Evolutionary conservation across 345 rosid species (phyloP).

Genomic region (Hibiscus trionum): DNA sequence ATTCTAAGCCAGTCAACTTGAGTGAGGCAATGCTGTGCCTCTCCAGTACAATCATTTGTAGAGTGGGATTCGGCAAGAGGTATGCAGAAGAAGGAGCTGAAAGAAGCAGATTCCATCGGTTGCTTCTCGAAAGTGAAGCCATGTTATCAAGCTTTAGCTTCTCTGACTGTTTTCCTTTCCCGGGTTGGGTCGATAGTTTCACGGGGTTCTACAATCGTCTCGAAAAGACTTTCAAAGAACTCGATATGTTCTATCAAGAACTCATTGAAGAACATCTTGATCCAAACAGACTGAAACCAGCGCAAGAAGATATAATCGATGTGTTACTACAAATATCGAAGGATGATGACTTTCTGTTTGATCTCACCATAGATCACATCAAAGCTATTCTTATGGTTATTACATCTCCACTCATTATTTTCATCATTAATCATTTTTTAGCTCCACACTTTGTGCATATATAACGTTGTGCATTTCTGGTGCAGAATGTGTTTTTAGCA

Average conservation of each 20-base stretch:
- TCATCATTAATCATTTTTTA: background rate
- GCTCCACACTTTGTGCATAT: too few relatives aligned
- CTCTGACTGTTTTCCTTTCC: background rate
- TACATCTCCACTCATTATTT: background rate
- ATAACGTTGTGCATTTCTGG: background rate
- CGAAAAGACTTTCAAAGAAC: background rate
- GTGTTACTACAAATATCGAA: background rate
- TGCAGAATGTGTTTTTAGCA: background rate
- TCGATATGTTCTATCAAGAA: background rate
- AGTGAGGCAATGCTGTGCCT: background rate
- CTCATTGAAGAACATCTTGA: background rate
- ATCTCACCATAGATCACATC: background rate
- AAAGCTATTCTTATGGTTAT: background rate
- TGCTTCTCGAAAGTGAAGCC: background rate
- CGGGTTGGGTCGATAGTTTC: background rate
- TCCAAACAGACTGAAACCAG: slow-evolving; percentile 5
- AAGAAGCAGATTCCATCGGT: background rate
- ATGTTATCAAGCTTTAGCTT: background rate
- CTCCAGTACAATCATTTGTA: background rate
- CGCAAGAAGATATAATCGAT: slow-evolving; percentile 9
- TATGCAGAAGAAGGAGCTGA: background rate
- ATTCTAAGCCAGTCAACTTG: background rate
- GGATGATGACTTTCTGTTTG: background rate
- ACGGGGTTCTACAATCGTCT: background rate
- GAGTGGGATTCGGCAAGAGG: background rate